These are phyloP conservation scores for Oryza officinalis DNA, from an alignment of 176 grass and related monocot species.

Conservation along the genomic window DNA sequence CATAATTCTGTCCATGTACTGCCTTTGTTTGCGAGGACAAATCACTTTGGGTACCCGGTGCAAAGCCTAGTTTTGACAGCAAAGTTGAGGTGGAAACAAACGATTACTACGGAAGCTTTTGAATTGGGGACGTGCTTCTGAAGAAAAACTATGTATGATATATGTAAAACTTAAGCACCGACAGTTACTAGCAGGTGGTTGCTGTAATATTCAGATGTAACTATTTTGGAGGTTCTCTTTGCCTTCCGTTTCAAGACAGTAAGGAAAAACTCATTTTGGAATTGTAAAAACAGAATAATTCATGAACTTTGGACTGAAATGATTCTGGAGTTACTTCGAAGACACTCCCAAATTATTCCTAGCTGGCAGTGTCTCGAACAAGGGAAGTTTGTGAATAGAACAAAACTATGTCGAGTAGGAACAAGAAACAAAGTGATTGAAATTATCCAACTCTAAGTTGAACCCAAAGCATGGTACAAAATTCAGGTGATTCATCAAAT, in stretches of 20 bases:
- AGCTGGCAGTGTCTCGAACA: conserved; percentile 26
- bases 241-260: background rate
- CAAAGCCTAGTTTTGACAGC: conserved; percentile 32
- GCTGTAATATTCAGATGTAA: background rate
- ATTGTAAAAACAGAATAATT: background rate
- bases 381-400: conserved; percentile 21
- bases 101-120: background rate
- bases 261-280: background rate
- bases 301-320: conserved; percentile 13
- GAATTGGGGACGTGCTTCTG: too few species aligned
- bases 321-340: conserved; percentile 55
- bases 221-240: background rate
- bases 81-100: conserved; percentile 4
- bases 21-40: conserved; percentile 38
- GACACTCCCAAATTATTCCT: conserved; percentile 43
- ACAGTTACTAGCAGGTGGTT: conserved; percentile 22
- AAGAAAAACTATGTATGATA: background rate
- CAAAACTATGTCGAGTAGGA: conserved; percentile 10
- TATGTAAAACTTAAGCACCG: background rate
- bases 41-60: conserved; percentile 10
- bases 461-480: background rate
- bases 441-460: background rate
- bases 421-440: conserved; percentile 30
- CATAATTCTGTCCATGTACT: conserved; percentile 39
- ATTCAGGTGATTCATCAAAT: conserved; percentile 10